phyloP scores from a whole-genome alignment of 257 asterid species.

The Solanum dulcamara region DNA sequence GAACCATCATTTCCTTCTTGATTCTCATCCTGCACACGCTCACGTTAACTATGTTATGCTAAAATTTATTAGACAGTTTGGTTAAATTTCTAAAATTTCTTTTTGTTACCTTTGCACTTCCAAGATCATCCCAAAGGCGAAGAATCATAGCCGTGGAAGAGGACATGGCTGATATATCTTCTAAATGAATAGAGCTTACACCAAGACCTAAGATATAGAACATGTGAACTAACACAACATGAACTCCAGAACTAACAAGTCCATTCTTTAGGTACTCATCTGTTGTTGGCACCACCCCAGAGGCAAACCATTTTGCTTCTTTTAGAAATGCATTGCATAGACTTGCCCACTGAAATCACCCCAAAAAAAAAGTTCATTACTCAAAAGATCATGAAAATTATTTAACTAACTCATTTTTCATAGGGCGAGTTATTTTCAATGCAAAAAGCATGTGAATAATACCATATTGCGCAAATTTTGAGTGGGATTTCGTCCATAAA shows the following conservation, averaged over 20 bases:
- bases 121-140: slow-evolving; percentile 22
- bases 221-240: slow-evolving; percentile 12
- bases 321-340: slow-evolving; percentile 36
- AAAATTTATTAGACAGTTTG: background rate
- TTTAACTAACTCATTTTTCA: too few relatives aligned
- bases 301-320: slow-evolving; percentile 40
- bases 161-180: slow-evolving; percentile 2
- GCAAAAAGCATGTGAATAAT: too few relatives aligned
- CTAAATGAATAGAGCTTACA: background rate
- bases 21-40: too few relatives aligned
- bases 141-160: slow-evolving; percentile 19
- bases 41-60: background rate
- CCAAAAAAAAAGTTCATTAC: too few relatives aligned
- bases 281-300: slow-evolving; percentile 5
- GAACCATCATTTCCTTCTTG: too few relatives aligned
- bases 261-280: slow-evolving; percentile 37
- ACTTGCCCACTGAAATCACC: slow-evolving; percentile 41
- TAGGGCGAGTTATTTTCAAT: too few relatives aligned
- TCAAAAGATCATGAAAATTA: too few relatives aligned
- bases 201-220: slow-evolving; percentile 25
- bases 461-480: slow-evolving; percentile 3
- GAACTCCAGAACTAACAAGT: slow-evolving; percentile 30
- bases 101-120: slow-evolving; percentile 23
- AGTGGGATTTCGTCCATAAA: slow-evolving; percentile 27
- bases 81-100: too few relatives aligned